Conservation (phyloP, 1,284 basidiomycete species). For the Ganoderma lingzhi region DNA sequence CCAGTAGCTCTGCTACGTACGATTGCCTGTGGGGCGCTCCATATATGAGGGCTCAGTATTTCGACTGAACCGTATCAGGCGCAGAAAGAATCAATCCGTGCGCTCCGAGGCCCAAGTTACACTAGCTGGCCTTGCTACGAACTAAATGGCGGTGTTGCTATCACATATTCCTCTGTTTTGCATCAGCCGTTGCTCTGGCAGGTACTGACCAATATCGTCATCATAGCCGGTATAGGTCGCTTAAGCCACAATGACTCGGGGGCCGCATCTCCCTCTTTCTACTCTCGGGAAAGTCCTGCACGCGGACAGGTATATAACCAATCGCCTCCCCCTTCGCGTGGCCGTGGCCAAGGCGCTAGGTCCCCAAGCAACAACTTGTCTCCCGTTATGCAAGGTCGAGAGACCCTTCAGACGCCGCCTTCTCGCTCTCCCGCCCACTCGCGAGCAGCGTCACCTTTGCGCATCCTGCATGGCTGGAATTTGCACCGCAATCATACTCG, state of each 20-base stretch:
- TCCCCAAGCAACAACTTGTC: conserved; percentile 26
- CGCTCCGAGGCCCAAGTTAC: neutral
- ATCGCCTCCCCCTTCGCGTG: conserved; percentile 28
- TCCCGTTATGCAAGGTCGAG: conserved; percentile 31
- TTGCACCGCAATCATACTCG: conserved; percentile 49
- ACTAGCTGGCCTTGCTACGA: neutral
- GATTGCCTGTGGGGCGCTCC: too few relatives aligned
- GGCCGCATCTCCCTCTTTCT: conserved; percentile 34
- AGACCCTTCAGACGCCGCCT: conserved; percentile 30
- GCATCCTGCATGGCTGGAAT: conserved; percentile 44
- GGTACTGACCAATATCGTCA: neutral
- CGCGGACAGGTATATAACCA: conserved; percentile 21
- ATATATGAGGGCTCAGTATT: too few relatives aligned
- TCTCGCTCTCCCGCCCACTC: conserved; percentile 48
- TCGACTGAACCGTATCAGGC: too few relatives aligned
- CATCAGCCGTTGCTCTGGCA: neutral
- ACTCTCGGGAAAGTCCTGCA: conserved; percentile 34
- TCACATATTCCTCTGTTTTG: neutral
- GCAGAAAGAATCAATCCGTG: neutral
- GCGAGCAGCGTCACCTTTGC: conserved; percentile 53
- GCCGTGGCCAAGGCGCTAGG: conserved; percentile 24
- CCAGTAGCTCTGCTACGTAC: too few relatives aligned
- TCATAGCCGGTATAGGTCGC: conserved; percentile 30
- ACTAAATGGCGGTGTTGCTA: neutral
- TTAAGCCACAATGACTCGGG: conserved; percentile 34